phyloP scores from a whole-genome alignment of 2,329 filamentous ascomycete species.

The Phaeosphaeria sp. region DNA sequence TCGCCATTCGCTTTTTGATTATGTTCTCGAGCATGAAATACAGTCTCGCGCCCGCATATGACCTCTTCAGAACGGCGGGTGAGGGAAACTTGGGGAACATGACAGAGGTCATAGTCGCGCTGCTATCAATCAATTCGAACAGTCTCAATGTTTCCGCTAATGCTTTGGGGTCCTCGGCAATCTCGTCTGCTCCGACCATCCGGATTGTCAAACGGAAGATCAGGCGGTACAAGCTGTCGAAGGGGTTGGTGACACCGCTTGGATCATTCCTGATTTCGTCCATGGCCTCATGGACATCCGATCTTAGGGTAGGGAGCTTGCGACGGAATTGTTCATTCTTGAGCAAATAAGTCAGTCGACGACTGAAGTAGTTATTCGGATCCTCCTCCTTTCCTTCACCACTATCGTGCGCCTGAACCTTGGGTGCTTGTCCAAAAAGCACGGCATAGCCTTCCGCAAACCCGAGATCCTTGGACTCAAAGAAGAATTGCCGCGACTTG shows the following conservation, averaged over 20 bases:
- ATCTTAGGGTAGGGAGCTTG: constrained; percentile 52
- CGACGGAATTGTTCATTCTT: constrained; percentile 38
- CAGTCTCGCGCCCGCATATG: constrained; percentile 56
- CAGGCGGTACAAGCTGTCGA: constrained; percentile 60
- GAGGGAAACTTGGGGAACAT: constrained; percentile 63
- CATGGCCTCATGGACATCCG: constrained; percentile 49
- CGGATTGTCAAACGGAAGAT: constrained; percentile 66
- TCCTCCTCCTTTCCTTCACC: constrained; percentile 18
- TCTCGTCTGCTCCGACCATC: constrained; percentile 60
- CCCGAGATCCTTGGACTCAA: constrained; percentile 55
- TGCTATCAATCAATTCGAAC: constrained; percentile 58
- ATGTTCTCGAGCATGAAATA: constrained; percentile 59
- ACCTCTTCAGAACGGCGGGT: constrained; percentile 51
- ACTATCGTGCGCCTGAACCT: constrained; percentile 16
- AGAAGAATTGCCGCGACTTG: constrained; percentile 53
- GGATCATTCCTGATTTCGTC: constrained; percentile 46
- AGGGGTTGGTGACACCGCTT: constrained; percentile 57
- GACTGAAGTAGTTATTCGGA: constrained; percentile 27
- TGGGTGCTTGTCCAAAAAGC: constrained; percentile 31
- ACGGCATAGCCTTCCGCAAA: constrained; percentile 51
- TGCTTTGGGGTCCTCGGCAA: constrained; percentile 56
- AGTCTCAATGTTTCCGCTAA: constrained; percentile 53
- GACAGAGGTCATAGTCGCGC: constrained; percentile 53
- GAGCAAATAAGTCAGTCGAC: constrained; percentile 26
- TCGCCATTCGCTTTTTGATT: constrained; percentile 54